Base-by-base conservation (phyloP, 2,329 filamentous ascomycete species). In the Cytospora mali region DNA sequence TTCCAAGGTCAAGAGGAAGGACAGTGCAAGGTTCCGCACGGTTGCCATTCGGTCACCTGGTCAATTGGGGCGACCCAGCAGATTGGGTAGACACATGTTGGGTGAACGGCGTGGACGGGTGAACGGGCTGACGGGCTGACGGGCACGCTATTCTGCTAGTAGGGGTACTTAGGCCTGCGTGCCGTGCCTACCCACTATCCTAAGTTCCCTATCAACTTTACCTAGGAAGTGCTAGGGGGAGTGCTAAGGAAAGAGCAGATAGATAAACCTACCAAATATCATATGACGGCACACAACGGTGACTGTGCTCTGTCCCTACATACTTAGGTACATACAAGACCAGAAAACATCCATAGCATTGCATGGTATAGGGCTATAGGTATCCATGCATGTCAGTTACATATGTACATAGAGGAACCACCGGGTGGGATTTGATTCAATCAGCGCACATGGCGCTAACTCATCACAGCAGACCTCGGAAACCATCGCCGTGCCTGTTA, bases 11-110 rank as follows among this genome's bases (percentile, higher is more conserved):
- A 54, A 48, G n/a, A 35, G 21, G n/a, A 46, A 46, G 21, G 42
- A 11, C 39, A 46, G 42, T 46, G 52, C 28, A 16, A 55, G 23
- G 52, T 33, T 54, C n/a, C 31, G 50, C 29, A 53, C 54, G 59
- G 18, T 21, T 46, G 39, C n/a, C 39, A n/a, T 46, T 21, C n/a
- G 39, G n/a, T 21, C 39, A 46, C 42, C 18, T 33, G 2, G 9
- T n/a, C n/a, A 46, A 46, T 46, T 23, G 42, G n/a, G n/a, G 21
- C n/a, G 42, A 46, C 42, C 42, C 42, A 46, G 10, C n/a, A 46
- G 42, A 7, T 4, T 46, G 42, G 39, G n/a, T 46, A 23, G 42
- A n/a, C 42, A 4, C n/a, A n/a, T 46, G n/a, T n/a, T n/a, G n/a
- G n/a, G n/a, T 46, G n/a, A 46, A 46, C 42, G 42, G 42, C 42